Evolutionary conservation across 164 flowering plant species (phyloP), one percentile per base, ranked within the genome.

Genomic region (Umbellularia californica): DNA sequence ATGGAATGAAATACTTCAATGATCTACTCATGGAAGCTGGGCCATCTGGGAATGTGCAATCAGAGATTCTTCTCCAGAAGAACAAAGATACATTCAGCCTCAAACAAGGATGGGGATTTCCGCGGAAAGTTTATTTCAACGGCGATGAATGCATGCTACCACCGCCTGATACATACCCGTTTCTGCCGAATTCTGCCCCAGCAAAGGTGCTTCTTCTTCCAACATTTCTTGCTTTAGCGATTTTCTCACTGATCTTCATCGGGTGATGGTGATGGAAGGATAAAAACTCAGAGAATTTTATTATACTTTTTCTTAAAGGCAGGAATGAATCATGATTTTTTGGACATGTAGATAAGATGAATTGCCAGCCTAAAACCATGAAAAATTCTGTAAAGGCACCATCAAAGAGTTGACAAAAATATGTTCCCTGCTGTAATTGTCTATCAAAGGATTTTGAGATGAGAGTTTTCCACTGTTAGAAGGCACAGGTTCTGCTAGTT

Each of bases 111-210:
- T 92, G 93, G 97, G 95, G 92, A 20, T 90, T 91, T 74, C 97
- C 97, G 5, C 70, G 94, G 50, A 89, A 83, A 80, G 88, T 92
- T 20, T 91, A 92, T 81, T 92, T 93, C 79, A 91, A 93, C 75
- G 95, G 97, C 0, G 94, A 92, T 22, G 95, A 92, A 73, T 92
- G 95, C 86, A 83, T 74, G 87, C 84, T 90, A 74, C 97, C 97
- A 2, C 86, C 94, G 24, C 94, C 95, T 1, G 92, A 91, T 72
- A 62, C 88, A 19, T 90, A 93, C 76, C 97, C 97, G 19, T 84
- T 41, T 76, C 81, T 93, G 17, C 96, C 95, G 23, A 93, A 85
- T 72, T 80, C 85, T 51, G 93, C 89, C 41, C 69, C 60, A 71
- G 65, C 50, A 58, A 77, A 74, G 50, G 68, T 71, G 19, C 23